Evolutionary conservation across 257 asterid species (phyloP).

Genomic region (Scutellaria minor): DNA sequence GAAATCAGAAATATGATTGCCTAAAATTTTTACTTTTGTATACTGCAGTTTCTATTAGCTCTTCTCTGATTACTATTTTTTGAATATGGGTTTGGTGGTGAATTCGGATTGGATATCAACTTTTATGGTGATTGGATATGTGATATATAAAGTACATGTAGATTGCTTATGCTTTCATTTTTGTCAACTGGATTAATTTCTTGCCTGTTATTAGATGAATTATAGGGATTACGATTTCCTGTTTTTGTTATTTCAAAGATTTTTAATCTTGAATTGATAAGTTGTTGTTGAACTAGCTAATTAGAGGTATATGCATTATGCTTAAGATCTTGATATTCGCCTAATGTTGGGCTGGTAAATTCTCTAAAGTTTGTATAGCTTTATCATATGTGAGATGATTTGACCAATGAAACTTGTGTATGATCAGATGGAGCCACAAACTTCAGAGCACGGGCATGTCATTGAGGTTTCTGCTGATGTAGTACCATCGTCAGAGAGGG

Average conservation of each 20-base stretch:
- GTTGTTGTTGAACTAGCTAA: conserved; percentile 6
- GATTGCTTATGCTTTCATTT: background rate
- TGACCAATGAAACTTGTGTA: conserved; percentile 9
- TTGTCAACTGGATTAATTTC: background rate
- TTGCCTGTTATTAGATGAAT: background rate
- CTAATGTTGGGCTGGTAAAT: background rate
- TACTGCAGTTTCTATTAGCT: background rate
- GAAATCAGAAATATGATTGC: background rate
- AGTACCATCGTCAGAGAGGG: conserved; percentile 45
- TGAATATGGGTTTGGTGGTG: conserved; percentile 8
- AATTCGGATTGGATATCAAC: background rate
- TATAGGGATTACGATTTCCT: conserved; percentile 1
- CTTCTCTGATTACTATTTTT: background rate
- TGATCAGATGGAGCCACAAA: conserved; percentile 67
- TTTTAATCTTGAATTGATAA: background rate
- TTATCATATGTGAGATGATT: background rate
- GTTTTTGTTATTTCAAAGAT: background rate
- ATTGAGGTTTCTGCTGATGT: conserved; percentile 55
- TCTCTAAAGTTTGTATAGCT: background rate
- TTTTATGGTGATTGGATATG: background rate
- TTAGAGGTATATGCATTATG: background rate
- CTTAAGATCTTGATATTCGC: conserved; percentile 9
- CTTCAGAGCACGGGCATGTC: conserved; percentile 51
- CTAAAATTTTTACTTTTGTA: background rate
- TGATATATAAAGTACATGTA: background rate